phyloP scores from a whole-genome alignment of 768 basidiomycete genomes.

The Lanmaoa rubissima region DNA sequence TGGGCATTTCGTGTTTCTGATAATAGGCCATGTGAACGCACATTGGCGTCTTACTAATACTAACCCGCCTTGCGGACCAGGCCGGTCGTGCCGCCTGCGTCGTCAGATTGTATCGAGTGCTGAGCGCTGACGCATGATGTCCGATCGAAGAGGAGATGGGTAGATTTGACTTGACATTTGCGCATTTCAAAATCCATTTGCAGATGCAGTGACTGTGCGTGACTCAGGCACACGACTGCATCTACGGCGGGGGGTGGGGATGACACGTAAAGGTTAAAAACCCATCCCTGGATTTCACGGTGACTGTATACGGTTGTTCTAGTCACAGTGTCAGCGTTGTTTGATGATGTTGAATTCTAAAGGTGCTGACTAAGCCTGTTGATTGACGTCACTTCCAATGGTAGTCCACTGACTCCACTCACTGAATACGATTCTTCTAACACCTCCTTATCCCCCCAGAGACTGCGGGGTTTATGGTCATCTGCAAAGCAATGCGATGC shows the following conservation, averaged over 20 bases:
- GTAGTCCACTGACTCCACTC: too few species aligned
- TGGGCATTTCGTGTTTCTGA: too few species aligned
- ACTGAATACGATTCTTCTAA: too few species aligned
- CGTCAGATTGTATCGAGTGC: background rate
- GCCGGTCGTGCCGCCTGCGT: background rate
- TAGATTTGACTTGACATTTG: background rate
- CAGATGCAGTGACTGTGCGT: too few species aligned
- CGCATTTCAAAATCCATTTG: background rate
- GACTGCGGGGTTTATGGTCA: too few species aligned
- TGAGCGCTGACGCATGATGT: background rate
- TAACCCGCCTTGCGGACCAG: background rate
- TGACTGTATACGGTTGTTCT: too few species aligned
- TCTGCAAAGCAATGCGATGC: too few species aligned
- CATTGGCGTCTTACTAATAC: background rate
- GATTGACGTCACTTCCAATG: too few species aligned
- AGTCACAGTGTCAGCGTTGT: background rate
- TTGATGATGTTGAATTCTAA: slow-evolving; percentile 9
- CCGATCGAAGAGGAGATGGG: background rate
- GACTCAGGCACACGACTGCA: background rate
- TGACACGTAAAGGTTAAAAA: background rate
- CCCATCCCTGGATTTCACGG: background rate
- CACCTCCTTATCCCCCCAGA: too few species aligned
- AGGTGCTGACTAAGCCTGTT: slow-evolving; percentile 2
- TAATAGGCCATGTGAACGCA: background rate
- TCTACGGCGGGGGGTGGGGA: background rate